Evolutionary conservation across 2,329 filamentous ascomycete species (phyloP).

Genomic region (Ceratocystis variospora): DNA sequence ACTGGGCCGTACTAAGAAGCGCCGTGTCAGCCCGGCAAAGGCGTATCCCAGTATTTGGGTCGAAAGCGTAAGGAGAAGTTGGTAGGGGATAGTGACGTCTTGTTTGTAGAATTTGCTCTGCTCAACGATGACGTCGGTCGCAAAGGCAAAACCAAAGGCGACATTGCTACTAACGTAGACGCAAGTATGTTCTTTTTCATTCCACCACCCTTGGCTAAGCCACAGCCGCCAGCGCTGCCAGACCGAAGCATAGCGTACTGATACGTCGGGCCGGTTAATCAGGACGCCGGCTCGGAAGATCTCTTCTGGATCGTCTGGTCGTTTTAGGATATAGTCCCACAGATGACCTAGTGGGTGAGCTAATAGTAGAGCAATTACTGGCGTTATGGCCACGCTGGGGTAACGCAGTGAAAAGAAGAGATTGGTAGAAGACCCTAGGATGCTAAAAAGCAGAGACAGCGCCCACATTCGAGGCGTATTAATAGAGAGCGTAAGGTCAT

Average conservation of each 20-base stretch:
- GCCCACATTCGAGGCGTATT: slow-evolving; percentile 82
- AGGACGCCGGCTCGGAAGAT: slow-evolving; percentile 38
- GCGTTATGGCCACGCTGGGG: slow-evolving; percentile 78
- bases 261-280: slow-evolving; percentile 19
- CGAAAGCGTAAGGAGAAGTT: slow-evolving; percentile 69
- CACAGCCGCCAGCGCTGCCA: slow-evolving; percentile 46
- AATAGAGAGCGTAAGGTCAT: slow-evolving; percentile 66
- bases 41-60: slow-evolving; percentile 79
- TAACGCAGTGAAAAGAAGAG: slow-evolving; percentile 83
- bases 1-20: slow-evolving; percentile 69
- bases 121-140: slow-evolving; percentile 80
- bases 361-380: slow-evolving; percentile 72
- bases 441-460: slow-evolving; percentile 63
- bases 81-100: slow-evolving; percentile 60
- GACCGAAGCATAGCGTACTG: slow-evolving; percentile 14
- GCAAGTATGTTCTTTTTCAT: slow-evolving; percentile 78
- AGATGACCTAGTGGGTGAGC: slow-evolving; percentile 70
- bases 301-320: slow-evolving; percentile 38
- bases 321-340: slow-evolving; percentile 62
- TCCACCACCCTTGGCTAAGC: slow-evolving; percentile 70
- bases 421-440: slow-evolving; percentile 71
- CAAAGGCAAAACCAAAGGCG: slow-evolving; percentile 79
- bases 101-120: slow-evolving; percentile 84
- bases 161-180: slow-evolving; percentile 85
- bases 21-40: slow-evolving; percentile 67